Base-by-base conservation (phyloP, 2,329 filamentous ascomycete species). In the Dactylellina drechsleri region DNA sequence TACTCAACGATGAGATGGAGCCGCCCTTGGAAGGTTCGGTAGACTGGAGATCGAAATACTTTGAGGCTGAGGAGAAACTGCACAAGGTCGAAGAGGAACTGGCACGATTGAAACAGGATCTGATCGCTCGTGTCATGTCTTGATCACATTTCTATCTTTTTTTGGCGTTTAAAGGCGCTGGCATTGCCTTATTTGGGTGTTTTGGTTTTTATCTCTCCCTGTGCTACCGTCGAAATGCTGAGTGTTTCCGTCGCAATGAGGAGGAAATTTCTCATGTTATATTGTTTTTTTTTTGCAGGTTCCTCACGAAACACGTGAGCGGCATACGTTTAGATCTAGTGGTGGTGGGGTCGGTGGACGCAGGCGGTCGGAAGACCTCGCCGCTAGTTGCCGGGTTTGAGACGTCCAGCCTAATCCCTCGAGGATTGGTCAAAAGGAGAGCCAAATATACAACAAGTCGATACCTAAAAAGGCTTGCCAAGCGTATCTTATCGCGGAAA, bases 361-460 rank as follows among this genome's bases (percentile, higher is more conserved):
- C 20, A 52, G 54, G 66, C 66, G 47, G 53, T 54, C 66, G 66
- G 53, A 71, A 53, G 59, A 59, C 58, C 64, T 71, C 59, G 18
- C 49, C 52, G 43, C 59, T 45, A 40, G 56, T 58, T 31, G 26
- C 43, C 50, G 40, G 43, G 50, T 50, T 47, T 47, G 15, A 18
- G 15, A 47, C 5, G 23, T 47, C 43, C 43, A 47, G 43, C 43
- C 43, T 47, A 52, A 23, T 52, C 47, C 5, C 5, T 13, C 47
- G 53, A 52, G 66, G 66, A 66, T 64, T 66, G 68, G 61, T 54
- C 53, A 50, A 59, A 61, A 61, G 53, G 66, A 18, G 50, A 50
- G 68, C 68, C 68, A 73, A 73, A 73, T 73, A 73, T 73, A 64
- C 68, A 66, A 73, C 68, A 73, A 43, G 15, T 45, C 2, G 36